Percentiles rank a stretch among this genome's conserved stretches.
Evolutionary conservation across 305 asterid species (phyloP).

Genomic region (Fraxinus baroniana): DNA sequence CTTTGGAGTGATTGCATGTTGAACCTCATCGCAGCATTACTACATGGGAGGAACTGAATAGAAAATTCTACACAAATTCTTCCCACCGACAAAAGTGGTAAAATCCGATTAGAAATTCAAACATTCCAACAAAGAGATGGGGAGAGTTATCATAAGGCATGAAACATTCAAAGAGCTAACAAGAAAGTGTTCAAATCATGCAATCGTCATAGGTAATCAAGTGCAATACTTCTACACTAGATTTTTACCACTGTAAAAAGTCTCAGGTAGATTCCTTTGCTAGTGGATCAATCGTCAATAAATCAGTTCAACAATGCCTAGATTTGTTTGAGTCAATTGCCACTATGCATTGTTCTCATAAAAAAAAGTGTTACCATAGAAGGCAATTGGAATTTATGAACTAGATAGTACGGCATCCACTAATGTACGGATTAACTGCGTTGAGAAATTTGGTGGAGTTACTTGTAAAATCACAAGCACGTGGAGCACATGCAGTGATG

Average conservation of each 20-base stretch:
- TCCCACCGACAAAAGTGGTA: no score
- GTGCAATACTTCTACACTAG: no score
- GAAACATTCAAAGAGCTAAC: no score
- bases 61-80: background rate
- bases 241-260: background rate
- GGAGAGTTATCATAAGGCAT: background rate
- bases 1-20: no score
- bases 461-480: background rate
- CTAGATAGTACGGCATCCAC: no score
- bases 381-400: no score
- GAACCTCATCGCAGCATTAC: background rate
- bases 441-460: no score
- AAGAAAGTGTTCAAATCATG: no score
- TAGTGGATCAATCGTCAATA: background rate
- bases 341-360: no score
- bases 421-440: background rate
- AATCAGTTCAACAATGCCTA: background rate
- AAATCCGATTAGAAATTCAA: no score
- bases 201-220: no score
- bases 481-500: no score
- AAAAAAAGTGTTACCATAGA: background rate
- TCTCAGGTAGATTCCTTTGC: background rate
- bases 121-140: background rate
- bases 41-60: background rate
- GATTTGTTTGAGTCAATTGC: background rate